Conservation (phyloP, 805 yeast species). For the Cyberlindnera mississippiensis region DNA sequence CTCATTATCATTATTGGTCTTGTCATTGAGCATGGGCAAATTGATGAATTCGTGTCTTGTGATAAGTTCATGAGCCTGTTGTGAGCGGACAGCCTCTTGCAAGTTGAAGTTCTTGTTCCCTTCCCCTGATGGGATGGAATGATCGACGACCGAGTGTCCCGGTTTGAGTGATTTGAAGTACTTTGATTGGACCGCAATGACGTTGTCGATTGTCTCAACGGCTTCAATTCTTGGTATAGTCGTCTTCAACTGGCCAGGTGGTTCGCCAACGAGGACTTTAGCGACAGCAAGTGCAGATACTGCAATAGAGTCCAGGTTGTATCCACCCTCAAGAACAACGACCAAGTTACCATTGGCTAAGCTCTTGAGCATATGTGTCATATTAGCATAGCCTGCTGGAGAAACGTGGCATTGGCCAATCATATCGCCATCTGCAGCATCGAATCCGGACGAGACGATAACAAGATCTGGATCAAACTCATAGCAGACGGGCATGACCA, state of each 20-base stretch:
- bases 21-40: conserved; percentile 56
- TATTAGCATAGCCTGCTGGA: conserved; percentile 93
- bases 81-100: conserved; percentile 70
- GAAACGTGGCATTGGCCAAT: conserved; percentile 95
- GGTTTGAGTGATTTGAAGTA: conserved; percentile 86
- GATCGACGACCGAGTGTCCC: conserved; percentile 44
- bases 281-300: conserved; percentile 89
- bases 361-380: conserved; percentile 88
- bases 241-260: conserved; percentile 75
- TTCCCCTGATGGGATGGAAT: conserved; percentile 31
- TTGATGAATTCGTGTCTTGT: conserved; percentile 54
- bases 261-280: conserved; percentile 88
- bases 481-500: conserved; percentile 81
- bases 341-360: conserved; percentile 86
- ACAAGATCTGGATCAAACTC: conserved; percentile 93
- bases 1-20: conserved; percentile 43
- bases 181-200: conserved; percentile 70
- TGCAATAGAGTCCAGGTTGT: conserved; percentile 87
- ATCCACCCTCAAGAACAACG: conserved; percentile 95
- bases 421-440: conserved; percentile 97
- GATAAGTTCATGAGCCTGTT: conserved; percentile 59
- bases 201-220: conserved; percentile 76
- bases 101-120: conserved; percentile 45
- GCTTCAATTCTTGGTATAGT: conserved; percentile 72
- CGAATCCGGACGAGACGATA: conserved; percentile 92